These are phyloP conservation scores for Barnettozyma vustinii DNA, from an alignment of 805 yeast species.

Conservation along the genomic window DNA sequence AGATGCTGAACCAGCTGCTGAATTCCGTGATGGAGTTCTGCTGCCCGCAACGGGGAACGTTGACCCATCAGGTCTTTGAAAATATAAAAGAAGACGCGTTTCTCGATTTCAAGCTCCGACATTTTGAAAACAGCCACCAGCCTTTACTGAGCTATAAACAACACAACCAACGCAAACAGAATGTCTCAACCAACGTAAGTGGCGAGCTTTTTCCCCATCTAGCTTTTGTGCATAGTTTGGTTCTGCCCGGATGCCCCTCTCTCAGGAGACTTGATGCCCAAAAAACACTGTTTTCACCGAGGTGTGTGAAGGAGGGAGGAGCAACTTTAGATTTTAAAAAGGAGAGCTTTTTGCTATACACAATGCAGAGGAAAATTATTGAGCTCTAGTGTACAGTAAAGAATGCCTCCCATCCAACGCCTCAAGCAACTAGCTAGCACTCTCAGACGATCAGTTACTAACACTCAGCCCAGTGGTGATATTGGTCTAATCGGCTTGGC, in stretches of 20 bases:
- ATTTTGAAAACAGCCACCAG: not conserved
- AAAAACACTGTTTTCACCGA: not conserved
- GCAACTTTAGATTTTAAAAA: not conserved
- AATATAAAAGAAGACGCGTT: not conserved
- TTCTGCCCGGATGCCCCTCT: not conserved
- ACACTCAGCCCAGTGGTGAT: slow-evolving; percentile 61
- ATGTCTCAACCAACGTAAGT: slow-evolving; percentile 24
- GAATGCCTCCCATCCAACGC: slow-evolving; percentile 10
- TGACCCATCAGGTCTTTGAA: not conserved
- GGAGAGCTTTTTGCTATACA: not conserved
- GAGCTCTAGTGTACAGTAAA: not conserved
- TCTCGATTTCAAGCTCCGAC: slow-evolving; percentile 5
- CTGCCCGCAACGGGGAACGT: slow-evolving; percentile 10
- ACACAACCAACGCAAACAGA: not conserved
- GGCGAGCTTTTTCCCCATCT: not conserved
- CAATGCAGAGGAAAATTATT: no score
- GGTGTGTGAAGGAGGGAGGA: not conserved
- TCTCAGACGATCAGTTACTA: slow-evolving; percentile 10
- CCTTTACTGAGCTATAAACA: not conserved
- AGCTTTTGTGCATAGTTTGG: not conserved
- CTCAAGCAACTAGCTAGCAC: slow-evolving; percentile 9
- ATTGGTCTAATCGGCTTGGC: slow-evolving; percentile 98
- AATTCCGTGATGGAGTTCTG: slow-evolving; percentile 7
- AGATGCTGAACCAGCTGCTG: not conserved
- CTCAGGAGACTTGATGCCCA: not conserved